phyloP scores from a whole-genome alignment of 2,329 filamentous ascomycete species.

The Ophiocordyceps robertsii region DNA sequence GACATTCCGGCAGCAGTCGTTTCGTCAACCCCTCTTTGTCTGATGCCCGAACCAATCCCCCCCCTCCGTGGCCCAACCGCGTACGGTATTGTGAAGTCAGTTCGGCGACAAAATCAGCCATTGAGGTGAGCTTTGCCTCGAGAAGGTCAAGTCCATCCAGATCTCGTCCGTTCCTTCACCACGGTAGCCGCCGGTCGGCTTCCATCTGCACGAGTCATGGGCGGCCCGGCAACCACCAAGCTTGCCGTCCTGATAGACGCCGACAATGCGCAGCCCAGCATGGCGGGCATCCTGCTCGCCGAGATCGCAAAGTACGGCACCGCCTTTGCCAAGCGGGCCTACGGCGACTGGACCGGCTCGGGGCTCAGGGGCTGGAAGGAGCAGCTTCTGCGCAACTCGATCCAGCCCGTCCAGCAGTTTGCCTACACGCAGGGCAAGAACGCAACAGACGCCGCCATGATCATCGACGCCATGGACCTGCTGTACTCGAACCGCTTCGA shows the following conservation, averaged over 20 bases:
- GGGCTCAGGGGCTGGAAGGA: conserved; percentile 16
- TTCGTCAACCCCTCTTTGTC: no score
- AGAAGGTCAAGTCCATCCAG: no score
- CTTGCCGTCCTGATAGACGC: conserved; percentile 20
- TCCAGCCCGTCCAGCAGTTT: conserved; percentile 22
- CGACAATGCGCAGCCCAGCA: conserved; percentile 14
- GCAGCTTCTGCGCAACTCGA: conserved; percentile 15
- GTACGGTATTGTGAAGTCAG: no score
- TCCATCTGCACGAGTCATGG: no score
- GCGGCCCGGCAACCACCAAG: conserved; percentile 6
- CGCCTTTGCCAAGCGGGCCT: conserved; percentile 15
- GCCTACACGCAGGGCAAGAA: conserved; percentile 22
- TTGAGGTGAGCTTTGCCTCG: no score
- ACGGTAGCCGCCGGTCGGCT: no score
- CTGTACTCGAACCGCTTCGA: conserved; percentile 17
- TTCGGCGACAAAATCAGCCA: no score
- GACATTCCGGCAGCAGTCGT: no score
- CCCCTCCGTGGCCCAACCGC: no score
- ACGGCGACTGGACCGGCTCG: conserved; percentile 19
- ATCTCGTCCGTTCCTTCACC: no score
- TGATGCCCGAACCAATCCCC: no score
- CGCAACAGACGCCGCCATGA: conserved; percentile 19
- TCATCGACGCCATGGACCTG: conserved; percentile 24
- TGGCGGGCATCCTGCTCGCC: conserved; percentile 9
- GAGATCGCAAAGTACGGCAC: conserved; percentile 21